Evolutionary conservation across 805 yeast genomes (phyloP).

Genomic region (Saccharomycopsis synnaedendra): DNA sequence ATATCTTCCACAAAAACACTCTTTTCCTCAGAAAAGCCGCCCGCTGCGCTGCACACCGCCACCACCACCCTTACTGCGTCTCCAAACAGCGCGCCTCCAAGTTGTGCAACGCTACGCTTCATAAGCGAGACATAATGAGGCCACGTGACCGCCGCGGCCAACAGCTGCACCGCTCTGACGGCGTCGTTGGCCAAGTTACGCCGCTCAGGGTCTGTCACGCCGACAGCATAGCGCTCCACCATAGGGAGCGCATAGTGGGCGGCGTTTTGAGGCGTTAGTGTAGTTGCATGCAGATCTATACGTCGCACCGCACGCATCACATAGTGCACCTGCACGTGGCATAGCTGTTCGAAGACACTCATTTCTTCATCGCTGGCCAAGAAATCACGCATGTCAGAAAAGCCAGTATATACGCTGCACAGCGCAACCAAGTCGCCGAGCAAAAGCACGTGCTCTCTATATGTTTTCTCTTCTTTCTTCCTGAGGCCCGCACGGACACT

Average conservation of each 20-base stretch:
- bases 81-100: conserved; percentile 36
- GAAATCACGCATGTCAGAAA: conserved; percentile 57
- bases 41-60: conserved; percentile 33
- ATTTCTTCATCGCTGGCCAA: conserved; percentile 71
- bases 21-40: conserved; percentile 30
- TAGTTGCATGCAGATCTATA: conserved; percentile 35
- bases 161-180: conserved; percentile 44
- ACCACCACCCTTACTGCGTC: conserved; percentile 49
- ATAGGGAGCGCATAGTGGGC: conserved; percentile 79
- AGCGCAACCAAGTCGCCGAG: conserved; percentile 28
- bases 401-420: conserved; percentile 24
- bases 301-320: conserved; percentile 76
- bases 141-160: conserved; percentile 56
- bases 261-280: conserved; percentile 45
- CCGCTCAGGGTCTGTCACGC: conserved; percentile 29
- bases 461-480: conserved; percentile 34
- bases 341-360: conserved; percentile 64
- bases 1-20: conserved; percentile 43
- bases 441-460: conserved; percentile 59
- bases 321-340: conserved; percentile 76
- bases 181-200: conserved; percentile 60
- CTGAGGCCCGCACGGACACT: conserved; percentile 57
- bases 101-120: conserved; percentile 19
- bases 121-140: conserved; percentile 70
- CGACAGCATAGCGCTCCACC: conserved; percentile 61